Percentiles rank a stretch among this genome's conserved stretches.
phyloP scores from a whole-genome alignment of 352 stramenopile species.

The Pseudoperonospora humuli region DNA sequence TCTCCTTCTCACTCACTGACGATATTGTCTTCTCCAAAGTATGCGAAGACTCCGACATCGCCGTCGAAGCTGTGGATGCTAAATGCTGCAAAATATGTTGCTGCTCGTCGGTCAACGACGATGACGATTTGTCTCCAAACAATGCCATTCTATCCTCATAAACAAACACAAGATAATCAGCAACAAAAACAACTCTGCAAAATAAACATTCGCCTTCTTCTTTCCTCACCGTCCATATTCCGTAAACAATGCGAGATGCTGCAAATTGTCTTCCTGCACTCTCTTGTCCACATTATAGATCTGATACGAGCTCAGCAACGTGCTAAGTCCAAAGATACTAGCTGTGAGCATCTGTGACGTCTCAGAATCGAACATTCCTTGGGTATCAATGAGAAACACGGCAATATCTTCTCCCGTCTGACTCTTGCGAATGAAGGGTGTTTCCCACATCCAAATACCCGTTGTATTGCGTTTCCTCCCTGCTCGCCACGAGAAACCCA shows the following conservation, averaged over 20 bases:
- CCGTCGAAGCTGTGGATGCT: slow-evolving; percentile 8
- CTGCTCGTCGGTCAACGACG: slow-evolving; percentile 16
- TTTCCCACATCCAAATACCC: slow-evolving; percentile 99
- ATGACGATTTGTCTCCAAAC: slow-evolving; percentile 34
- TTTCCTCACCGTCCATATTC: slow-evolving; percentile 98
- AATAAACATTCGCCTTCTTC: slow-evolving; percentile 27
- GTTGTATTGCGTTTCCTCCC: slow-evolving; percentile 96
- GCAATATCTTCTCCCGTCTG: slow-evolving; percentile 84
- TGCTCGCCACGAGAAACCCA: slow-evolving; percentile 94
- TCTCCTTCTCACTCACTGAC: slow-evolving; percentile 21
- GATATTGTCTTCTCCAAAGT: slow-evolving; percentile 38
- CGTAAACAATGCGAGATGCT: slow-evolving; percentile 98
- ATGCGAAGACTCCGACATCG: slow-evolving; percentile 7
- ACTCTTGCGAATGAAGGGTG: slow-evolving; percentile 93
- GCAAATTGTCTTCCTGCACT: slow-evolving; percentile 99
- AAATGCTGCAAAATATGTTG: slow-evolving; percentile 15
- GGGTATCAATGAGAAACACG: slow-evolving; percentile 97
- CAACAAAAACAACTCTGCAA: slow-evolving; percentile 5
- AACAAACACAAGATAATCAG: neutral
- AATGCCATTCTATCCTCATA: slow-evolving; percentile 52
- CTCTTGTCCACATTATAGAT: slow-evolving; percentile 99
- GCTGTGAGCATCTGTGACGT: slow-evolving; percentile 97
- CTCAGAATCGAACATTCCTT: slow-evolving; percentile 99
- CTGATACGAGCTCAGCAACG: slow-evolving; percentile 93
- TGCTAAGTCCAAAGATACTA: slow-evolving; percentile 98